These are phyloP conservation scores for Ostreobium quekettii DNA, from an alignment of 139 green algal species.

Conservation along the genomic window DNA sequence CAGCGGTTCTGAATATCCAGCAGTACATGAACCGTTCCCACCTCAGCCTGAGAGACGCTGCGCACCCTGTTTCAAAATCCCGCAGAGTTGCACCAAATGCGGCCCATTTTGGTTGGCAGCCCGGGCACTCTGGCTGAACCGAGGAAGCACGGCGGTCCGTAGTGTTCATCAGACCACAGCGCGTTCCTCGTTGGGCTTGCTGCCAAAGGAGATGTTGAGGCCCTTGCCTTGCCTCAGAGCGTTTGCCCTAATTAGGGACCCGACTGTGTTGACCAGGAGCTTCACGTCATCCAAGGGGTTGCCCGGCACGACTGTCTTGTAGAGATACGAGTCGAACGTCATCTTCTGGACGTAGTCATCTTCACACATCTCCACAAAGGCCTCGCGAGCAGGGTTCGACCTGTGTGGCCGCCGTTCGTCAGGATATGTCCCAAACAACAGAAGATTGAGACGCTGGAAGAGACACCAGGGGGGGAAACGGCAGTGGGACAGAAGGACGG, in stretches of 20 bases:
- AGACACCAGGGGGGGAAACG: constrained; percentile 14
- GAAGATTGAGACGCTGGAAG: too few species aligned
- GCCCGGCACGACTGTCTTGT: constrained; percentile 99
- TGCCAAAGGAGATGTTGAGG: constrained; percentile 58
- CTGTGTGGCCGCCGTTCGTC: constrained; percentile 46
- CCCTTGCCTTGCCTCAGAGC: constrained; percentile 70
- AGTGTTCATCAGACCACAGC: too few species aligned
- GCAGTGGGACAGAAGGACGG: not conserved
- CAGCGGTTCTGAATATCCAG: too few species aligned
- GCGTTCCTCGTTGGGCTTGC: constrained; percentile 48
- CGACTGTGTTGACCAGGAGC: constrained; percentile 87
- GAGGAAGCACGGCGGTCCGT: too few species aligned
- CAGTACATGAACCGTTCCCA: too few species aligned
- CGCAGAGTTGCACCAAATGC: too few species aligned
- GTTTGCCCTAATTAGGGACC: constrained; percentile 81
- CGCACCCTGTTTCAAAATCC: too few species aligned
- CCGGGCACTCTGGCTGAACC: too few species aligned
- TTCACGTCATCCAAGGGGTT: constrained; percentile 97
- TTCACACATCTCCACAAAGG: constrained; percentile 98
- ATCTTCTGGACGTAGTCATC: constrained; percentile 99
- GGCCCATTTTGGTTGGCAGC: too few species aligned
- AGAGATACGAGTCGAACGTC: constrained; percentile 99
- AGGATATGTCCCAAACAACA: too few species aligned
- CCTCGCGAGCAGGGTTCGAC: constrained; percentile 95
- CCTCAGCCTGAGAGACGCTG: too few species aligned